phyloP scores from a whole-genome alignment of 805 yeast species.

The Yarrowia sp. region DNA sequence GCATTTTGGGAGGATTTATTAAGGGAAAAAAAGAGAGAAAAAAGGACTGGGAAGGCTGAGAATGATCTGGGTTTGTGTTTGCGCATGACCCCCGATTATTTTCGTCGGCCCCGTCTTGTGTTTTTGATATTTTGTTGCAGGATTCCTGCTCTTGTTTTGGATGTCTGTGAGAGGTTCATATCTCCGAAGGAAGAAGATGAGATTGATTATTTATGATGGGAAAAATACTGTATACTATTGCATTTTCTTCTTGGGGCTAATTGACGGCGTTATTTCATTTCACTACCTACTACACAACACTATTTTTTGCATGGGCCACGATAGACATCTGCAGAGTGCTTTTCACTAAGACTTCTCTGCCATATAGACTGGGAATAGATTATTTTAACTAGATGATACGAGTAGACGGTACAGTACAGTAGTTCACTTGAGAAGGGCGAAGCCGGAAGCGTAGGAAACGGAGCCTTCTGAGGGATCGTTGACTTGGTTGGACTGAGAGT shows the following conservation, averaged over 20 bases:
- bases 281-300: constrained; percentile 19
- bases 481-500: constrained; percentile 69
- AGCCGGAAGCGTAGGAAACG: constrained; percentile 90
- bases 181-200: constrained; percentile 19
- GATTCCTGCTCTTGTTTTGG: constrained; percentile 25
- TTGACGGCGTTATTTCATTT: constrained; percentile 23
- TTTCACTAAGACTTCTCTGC: constrained; percentile 13
- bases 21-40: neutral
- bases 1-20: constrained; percentile 12
- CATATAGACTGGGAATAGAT: constrained; percentile 25
- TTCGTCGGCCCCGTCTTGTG: neutral
- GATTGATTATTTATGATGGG: constrained; percentile 21
- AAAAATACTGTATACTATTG: constrained; percentile 20
- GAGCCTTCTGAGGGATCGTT: constrained; percentile 56
- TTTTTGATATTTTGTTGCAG: constrained; percentile 2
- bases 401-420: too few species aligned
- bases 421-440: constrained; percentile 39
- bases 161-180: constrained; percentile 25
- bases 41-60: neutral
- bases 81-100: neutral
- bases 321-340: constrained; percentile 25
- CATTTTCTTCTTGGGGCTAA: constrained; percentile 25
- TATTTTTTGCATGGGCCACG: constrained; percentile 12
- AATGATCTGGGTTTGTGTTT: neutral
- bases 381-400: neutral